Conservation (phyloP, 78 protist genomes). For the Dictyostelium purpureum region DNA sequence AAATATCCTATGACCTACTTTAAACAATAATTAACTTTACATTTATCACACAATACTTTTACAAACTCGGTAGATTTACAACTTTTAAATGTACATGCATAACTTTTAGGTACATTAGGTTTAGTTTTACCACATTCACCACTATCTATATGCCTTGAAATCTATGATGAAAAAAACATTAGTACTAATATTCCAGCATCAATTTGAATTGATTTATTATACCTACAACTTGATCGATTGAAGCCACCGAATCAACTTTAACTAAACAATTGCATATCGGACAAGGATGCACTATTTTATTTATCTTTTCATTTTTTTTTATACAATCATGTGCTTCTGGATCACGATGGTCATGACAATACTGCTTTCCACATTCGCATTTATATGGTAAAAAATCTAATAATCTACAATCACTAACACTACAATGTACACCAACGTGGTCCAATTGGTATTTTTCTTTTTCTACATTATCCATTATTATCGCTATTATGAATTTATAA, state of each 20-base stretch:
- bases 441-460: background rate
- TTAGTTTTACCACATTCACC: too few relatives aligned
- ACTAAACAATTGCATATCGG: conserved; percentile 22
- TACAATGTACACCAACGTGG: background rate
- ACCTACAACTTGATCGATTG: background rate
- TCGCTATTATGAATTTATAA: background rate
- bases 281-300: conserved; percentile 47
- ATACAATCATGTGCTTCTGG: background rate
- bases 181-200: too few relatives aligned
- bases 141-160: background rate
- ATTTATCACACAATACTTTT: conserved; percentile 31
- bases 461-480: background rate
- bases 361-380: background rate
- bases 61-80: conserved; percentile 53
- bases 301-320: background rate
- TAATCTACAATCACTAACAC: background rate
- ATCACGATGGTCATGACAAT: background rate
- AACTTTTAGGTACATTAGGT: conserved; percentile 12
- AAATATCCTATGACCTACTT: background rate
- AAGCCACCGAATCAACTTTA: background rate
- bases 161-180: too few relatives aligned
- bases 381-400: conserved; percentile 22
- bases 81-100: background rate
- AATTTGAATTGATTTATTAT: background rate
- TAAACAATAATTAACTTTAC: conserved; percentile 55